Conservation (phyloP, 208 protist genomes). For the Leishmania gerbilli region DNA sequence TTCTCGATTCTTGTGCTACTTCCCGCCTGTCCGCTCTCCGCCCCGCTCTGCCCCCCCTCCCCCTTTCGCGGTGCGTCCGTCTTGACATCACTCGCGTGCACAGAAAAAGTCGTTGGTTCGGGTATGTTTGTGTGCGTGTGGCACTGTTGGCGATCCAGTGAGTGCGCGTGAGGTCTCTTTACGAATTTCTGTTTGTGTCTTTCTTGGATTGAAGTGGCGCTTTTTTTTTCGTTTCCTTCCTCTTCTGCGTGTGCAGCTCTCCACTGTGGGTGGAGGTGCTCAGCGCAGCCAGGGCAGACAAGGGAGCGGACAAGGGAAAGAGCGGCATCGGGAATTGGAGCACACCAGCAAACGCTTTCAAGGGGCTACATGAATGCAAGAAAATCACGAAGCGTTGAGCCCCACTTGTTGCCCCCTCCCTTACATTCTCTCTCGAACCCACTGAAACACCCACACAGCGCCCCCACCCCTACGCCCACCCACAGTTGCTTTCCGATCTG, state of each 20-base stretch:
- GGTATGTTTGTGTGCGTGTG: not conserved
- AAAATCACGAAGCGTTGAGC: not conserved
- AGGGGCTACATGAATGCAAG: no score
- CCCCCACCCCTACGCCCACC: not conserved
- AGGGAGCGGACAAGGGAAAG: not conserved
- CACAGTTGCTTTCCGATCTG: not conserved
- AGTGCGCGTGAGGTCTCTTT: not conserved
- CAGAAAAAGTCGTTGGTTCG: not conserved
- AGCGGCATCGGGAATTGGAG: not conserved
- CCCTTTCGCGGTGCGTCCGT: not conserved
- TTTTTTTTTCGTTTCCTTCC: not conserved
- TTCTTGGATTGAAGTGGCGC: not conserved
- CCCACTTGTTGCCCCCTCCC: not conserved
- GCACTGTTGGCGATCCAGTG: not conserved
- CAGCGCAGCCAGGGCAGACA: not conserved
- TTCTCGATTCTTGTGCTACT: not conserved
- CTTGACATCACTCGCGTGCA: not conserved
- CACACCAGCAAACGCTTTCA: not conserved
- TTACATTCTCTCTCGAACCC: not conserved
- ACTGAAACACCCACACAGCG: not conserved
- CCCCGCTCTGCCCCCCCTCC: not conserved
- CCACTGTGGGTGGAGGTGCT: not conserved
- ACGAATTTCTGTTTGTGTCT: not conserved
- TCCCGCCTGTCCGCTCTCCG: not conserved
- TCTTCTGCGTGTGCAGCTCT: not conserved